Percentiles rank a stretch among this genome's conserved stretches.
Conservation (phyloP, 768 basidiomycete genomes). For the Asterophora lycoperdoides region DNA sequence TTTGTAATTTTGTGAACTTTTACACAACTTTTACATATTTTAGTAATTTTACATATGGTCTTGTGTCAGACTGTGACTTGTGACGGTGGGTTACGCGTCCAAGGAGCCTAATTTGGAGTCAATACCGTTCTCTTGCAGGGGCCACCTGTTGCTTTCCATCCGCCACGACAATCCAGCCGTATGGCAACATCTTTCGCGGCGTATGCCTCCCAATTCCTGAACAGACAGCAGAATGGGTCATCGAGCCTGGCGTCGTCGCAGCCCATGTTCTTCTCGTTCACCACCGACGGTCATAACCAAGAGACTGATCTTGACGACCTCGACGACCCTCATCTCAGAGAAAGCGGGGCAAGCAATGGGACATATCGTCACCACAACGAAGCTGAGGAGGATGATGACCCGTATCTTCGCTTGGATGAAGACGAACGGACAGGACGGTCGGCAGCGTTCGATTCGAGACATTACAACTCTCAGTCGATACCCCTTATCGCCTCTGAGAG, state of each 20-base stretch:
- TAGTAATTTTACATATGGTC: no score
- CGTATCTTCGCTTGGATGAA: conserved; percentile 74
- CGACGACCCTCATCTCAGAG: conserved; percentile 71
- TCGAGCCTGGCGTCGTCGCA: conserved; percentile 60
- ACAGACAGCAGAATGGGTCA: conserved; percentile 44
- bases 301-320: conserved; percentile 61
- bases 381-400: conserved; percentile 61
- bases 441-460: conserved; percentile 24
- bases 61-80: conserved; percentile 9
- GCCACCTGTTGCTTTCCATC: conserved; percentile 8
- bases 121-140: conserved; percentile 15
- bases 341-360: conserved; percentile 31
- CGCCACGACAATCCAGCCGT: conserved; percentile 19
- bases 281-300: conserved; percentile 57
- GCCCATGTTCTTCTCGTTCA: conserved; percentile 87
- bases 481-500: conserved; percentile 35
- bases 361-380: conserved; percentile 25
- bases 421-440: conserved; percentile 39
- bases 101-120: conserved; percentile 16
- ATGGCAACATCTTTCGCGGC: conserved; percentile 72
- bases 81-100: conserved; percentile 14
- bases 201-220: conserved; percentile 80
- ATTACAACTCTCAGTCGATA: conserved; percentile 30
- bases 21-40: no score
- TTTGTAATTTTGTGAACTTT: background rate